Base-by-base conservation (phyloP, 2,329 filamentous ascomycete species). In the Ophiocordyceps australis region DNA sequence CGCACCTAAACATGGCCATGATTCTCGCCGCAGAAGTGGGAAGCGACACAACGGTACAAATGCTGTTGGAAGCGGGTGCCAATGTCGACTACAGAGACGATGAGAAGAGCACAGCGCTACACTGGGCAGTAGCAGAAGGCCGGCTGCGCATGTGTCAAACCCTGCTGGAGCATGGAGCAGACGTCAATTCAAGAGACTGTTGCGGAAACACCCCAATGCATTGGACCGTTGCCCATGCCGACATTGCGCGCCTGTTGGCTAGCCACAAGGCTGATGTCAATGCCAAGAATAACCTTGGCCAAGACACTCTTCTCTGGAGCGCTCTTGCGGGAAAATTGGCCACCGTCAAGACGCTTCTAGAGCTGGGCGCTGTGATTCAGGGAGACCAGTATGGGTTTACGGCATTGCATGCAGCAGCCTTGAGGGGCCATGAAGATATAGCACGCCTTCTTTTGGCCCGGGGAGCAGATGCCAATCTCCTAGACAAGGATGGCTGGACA, bases 41-140 rank as follows among this genome's bases (percentile, higher is more conserved):
- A 14, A 24, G 14, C 23, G 14, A 9, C 23, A 12, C 23, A 24
- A 23, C 19, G 15, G 24, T 24, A 14, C 22, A 29, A 27, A 28
- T 33, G 29, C 27, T 33, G 20, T 12, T 31, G 17, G 17, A 28
- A 10, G 24, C 26, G 11, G 27, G 21, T 13, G 22, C 20, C 4
- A 21, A 31, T 11, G 14, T 28, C n/a, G 27, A 31, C 25, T 30
- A 24, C 27, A 23, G 23, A 18, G 29, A 31, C 18, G 29, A 31
- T 12, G 20, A 31, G 26, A 29, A 25, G 14, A 33, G 29, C 17
- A 33, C 27, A n/a, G 17, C 32, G n/a, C 23, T 33, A 14, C 27
- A 31, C n/a, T 33, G 32, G 32, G 32, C 32, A 3, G 29, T 31
- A 16, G 22, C 29, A n/a, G 23, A 25, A 22, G 29, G 32, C 17